Conservation (phyloP, 176 grass and related monocot genomes). For the Rhynchospora tenuis region DNA sequence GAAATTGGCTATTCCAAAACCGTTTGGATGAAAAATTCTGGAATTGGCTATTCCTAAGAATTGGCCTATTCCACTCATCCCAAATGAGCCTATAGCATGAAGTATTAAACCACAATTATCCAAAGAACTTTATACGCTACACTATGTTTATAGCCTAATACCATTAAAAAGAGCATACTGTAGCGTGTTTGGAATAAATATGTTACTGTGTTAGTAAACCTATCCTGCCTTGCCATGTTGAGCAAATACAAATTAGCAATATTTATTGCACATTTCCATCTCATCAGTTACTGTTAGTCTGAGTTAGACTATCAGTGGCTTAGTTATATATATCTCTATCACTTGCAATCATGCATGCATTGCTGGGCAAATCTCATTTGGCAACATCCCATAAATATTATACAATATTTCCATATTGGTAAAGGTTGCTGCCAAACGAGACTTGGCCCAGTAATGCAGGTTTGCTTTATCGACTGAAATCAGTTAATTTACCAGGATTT, state of each 20-base stretch:
- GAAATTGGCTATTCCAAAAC: no score
- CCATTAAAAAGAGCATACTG: background rate
- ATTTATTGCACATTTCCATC: background rate
- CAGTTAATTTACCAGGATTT: background rate
- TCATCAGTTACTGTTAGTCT: background rate
- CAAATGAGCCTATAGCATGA: no score
- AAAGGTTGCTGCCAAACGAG: slow-evolving; percentile 40
- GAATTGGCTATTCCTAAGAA: no score
- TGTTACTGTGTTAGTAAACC: background rate
- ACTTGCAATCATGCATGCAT: slow-evolving; percentile 19
- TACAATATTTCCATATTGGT: no score
- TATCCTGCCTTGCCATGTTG: background rate
- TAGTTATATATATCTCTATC: background rate
- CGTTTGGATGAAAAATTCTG: no score
- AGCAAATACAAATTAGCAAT: background rate
- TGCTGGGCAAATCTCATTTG: slow-evolving; percentile 65
- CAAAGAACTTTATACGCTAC: background rate
- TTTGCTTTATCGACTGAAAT: background rate
- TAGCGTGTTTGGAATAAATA: background rate
- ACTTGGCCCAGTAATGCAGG: slow-evolving; percentile 33
- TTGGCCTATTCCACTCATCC: no score
- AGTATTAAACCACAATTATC: background rate
- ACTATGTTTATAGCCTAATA: background rate
- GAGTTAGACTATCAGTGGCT: background rate
- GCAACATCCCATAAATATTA: slow-evolving; percentile 17